Evolutionary conservation across 306 rosid species (phyloP), one percentile per base, ranked within the genome.

Genomic region (Chamaecrista fasciculata): DNA sequence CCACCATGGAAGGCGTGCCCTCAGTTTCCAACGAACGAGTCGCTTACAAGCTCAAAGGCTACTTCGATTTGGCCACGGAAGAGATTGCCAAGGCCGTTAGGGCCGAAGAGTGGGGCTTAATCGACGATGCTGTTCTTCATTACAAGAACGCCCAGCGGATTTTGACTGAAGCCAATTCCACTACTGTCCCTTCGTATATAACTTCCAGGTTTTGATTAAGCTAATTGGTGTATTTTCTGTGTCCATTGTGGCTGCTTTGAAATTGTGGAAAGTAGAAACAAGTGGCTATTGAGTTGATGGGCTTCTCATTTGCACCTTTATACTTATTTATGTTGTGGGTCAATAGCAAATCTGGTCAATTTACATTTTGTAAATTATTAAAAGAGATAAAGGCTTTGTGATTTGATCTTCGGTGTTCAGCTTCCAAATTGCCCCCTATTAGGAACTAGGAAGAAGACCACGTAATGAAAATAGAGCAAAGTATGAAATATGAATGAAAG

Each of bases 81-180:
- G 95, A 94, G 91, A 90, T 94, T 83, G 94, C 77, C 14, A 94
- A 90, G 68, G 98, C 89, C 58, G 97, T 94, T 78, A 82, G 96
- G 76, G 98, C 98, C 6, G 98, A 94, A 75, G 98, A 94, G 69
- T 94, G 98, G 97, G 97, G 96, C 11, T 59, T 94, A 66, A 34
- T 84, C 48, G 91, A 91, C 66, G 92, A 94, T 24, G 97, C 98
- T 66, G 70, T 94, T 73, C 81, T 71, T 57, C 95, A 88, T 80
- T 94, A 90, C 59, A 79, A 77, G 64, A 86, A 81, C 78, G 92
- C 97, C 1, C 91, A 86, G 21, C 81, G 94, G n/a, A 82, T 94
- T 50, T 89, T 94, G 31, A 53, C 63, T 4, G 98, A 94, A 79
- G 97, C 97, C 26, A 78, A 70, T 82, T 94, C 98, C 0, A 90